Evolutionary conservation across 495 filamentous ascomycete genomes (phyloP).

Genomic region (Podospora fimiseda): DNA sequence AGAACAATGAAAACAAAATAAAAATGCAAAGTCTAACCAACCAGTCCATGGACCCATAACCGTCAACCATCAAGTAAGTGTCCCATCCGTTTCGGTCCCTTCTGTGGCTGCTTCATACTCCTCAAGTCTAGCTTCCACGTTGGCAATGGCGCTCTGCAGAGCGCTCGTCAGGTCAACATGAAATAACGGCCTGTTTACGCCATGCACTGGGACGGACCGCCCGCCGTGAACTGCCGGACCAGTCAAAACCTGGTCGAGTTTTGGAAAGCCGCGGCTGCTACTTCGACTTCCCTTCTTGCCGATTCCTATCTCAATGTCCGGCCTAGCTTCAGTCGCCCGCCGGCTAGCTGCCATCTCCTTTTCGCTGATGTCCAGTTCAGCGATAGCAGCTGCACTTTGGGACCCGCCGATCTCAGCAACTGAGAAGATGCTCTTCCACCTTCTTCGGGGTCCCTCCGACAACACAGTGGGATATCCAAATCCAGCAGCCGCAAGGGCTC

Average conservation of each 20-base stretch:
- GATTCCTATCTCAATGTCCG: slow-evolving; percentile 10
- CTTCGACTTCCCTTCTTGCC: background rate
- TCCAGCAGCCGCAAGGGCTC: slow-evolving; percentile 82
- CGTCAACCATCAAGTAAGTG: background rate
- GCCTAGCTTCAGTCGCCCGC: background rate
- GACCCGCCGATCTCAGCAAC: slow-evolving; percentile 81
- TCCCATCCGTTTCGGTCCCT: background rate
- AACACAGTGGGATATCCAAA: slow-evolving; percentile 76
- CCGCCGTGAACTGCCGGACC: slow-evolving; percentile 5
- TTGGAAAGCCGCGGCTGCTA: background rate
- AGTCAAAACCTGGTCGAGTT: background rate
- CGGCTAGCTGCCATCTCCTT: slow-evolving; percentile 34
- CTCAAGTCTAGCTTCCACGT: slow-evolving; percentile 51
- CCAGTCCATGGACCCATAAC: no score
- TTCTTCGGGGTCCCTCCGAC: slow-evolving; percentile 45
- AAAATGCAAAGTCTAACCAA: no score
- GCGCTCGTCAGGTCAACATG: slow-evolving; percentile 92
- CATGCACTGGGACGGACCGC: slow-evolving; percentile 60
- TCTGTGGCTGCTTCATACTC: background rate
- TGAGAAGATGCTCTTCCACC: slow-evolving; percentile 95
- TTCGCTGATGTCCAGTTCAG: slow-evolving; percentile 52
- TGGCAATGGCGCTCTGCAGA: slow-evolving; percentile 79
- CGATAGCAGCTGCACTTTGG: slow-evolving; percentile 55
- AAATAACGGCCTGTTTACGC: slow-evolving; percentile 86
- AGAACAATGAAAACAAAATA: no score